These are phyloP conservation scores for Colletotrichum tropicale DNA, from an alignment of 2,329 filamentous ascomycete species.

Conservation along the genomic window DNA sequence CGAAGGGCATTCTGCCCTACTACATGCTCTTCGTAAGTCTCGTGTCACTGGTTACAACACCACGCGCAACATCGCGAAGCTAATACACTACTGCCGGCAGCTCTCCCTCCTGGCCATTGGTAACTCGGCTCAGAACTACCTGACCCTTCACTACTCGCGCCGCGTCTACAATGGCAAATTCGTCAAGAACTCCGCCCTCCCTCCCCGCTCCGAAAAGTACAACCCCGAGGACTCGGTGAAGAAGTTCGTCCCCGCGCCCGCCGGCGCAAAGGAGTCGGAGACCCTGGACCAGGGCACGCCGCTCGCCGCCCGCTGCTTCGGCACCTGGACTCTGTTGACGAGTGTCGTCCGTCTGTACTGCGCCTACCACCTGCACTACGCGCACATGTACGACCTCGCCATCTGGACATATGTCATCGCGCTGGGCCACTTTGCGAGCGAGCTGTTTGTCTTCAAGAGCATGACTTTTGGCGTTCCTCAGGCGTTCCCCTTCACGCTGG, in stretches of 20 bases:
- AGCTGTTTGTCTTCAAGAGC: slow-evolving; percentile 81
- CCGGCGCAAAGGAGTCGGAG: slow-evolving; percentile 49
- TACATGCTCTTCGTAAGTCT: slow-evolving; percentile 60
- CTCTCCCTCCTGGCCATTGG: slow-evolving; percentile 81
- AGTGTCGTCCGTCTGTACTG: slow-evolving; percentile 81
- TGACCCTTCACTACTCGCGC: slow-evolving; percentile 80
- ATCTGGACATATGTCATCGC: slow-evolving; percentile 84
- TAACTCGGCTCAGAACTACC: slow-evolving; percentile 86
- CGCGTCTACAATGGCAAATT: slow-evolving; percentile 80
- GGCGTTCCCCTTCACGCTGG: slow-evolving; percentile 58
- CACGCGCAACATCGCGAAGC: not conserved
- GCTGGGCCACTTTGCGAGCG: slow-evolving; percentile 76
- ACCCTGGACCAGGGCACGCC: slow-evolving; percentile 70
- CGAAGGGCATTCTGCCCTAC: slow-evolving; percentile 61
- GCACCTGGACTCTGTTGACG: slow-evolving; percentile 85
- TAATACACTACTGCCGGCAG: slow-evolving; percentile 46
- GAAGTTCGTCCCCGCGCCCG: slow-evolving; percentile 52
- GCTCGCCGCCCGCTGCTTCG: slow-evolving; percentile 80
- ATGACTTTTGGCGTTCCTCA: slow-evolving; percentile 67
- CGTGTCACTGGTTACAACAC: not conserved
- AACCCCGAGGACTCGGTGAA: slow-evolving; percentile 58
- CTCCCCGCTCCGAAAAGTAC: slow-evolving; percentile 41
- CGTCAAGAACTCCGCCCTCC: slow-evolving; percentile 53
- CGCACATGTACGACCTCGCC: slow-evolving; percentile 78
- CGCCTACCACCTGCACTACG: slow-evolving; percentile 78